phyloP scores from a whole-genome alignment of 352 stramenopile species.

The Phytophthora kernoviae region DNA sequence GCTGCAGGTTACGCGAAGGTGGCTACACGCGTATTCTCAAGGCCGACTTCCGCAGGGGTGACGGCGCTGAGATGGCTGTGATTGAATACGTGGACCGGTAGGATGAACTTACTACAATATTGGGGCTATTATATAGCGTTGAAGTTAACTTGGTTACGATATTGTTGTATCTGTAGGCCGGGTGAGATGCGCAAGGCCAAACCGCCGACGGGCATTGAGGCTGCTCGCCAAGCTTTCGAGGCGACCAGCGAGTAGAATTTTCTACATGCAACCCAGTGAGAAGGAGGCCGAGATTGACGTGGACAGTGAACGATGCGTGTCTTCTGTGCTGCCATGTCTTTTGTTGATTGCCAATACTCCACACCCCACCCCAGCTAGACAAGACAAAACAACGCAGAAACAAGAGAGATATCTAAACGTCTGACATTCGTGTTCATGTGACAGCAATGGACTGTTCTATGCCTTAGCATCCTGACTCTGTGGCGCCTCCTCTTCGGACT shows the following conservation, averaged over 20 bases:
- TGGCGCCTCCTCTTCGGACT: slow-evolving; percentile 46
- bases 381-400: slow-evolving; percentile 30
- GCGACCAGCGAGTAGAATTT: slow-evolving; percentile 22
- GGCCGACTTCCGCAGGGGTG: slow-evolving; percentile 90
- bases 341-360: slow-evolving; percentile 23
- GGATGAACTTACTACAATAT: neutral
- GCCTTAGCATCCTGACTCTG: slow-evolving; percentile 8
- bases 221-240: slow-evolving; percentile 53
- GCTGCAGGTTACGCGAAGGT: slow-evolving; percentile 63
- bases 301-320: slow-evolving; percentile 3
- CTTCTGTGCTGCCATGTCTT: slow-evolving; percentile 5
- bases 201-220: slow-evolving; percentile 62
- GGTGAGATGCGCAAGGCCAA: slow-evolving; percentile 87
- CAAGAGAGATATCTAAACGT: slow-evolving; percentile 25
- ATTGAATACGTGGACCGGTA: slow-evolving; percentile 98
- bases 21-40: slow-evolving; percentile 98
- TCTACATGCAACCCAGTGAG: slow-evolving; percentile 1
- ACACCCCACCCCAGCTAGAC: slow-evolving; percentile 17
- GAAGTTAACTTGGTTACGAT: slow-evolving; percentile 3
- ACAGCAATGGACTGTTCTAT: slow-evolving; percentile 17
- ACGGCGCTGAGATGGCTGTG: slow-evolving; percentile 97
- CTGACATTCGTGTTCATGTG: slow-evolving; percentile 12
- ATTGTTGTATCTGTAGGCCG: slow-evolving; percentile 44
- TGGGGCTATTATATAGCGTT: neutral
- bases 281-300: slow-evolving; percentile 13